Evolutionary conservation across 768 basidiomycete species (phyloP), one percentile per base, ranked within the genome.

Genomic region (Hypsizygus marmoreus): DNA sequence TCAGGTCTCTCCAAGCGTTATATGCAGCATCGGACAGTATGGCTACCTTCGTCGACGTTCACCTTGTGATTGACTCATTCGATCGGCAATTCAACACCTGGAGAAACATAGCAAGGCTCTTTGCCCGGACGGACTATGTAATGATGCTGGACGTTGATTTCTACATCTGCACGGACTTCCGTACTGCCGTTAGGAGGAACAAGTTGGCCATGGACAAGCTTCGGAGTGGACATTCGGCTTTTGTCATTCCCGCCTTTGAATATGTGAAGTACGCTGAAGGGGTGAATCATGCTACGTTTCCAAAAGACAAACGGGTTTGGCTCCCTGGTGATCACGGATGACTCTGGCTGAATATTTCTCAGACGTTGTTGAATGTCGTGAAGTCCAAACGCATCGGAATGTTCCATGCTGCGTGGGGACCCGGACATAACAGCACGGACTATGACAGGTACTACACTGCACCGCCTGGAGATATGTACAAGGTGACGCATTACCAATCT

Each of bases 91-190:
- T 95, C 73, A 95, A 95, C 64, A 82, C 88, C 17, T 94, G 91
- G 88, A 77, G 92, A 25, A 94, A 94, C 62, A 79, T 84, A 32
- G 92, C 91, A 3, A 81, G 92, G 31, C 71, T 91, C 40, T 90
- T 91, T 57, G 85, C 91, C 4, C 79, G 89, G 11, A 92, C 92
- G 6, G 80, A 87, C 52, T 90, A 81, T 54, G 79, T 93, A 46
- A 88, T 94, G 83, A 88, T 93, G 84, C 81, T 94, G 40, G 93
- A 95, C 61, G 85, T 94, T 50, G 91, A 94, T 63, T 93, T 95
- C 63, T 84, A 79, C 24, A 65, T 88, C 9, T 91, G 91, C 62
- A 92, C 92, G 36, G 82, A 90, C 67, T 89, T 91, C 64, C 76
- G 86, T 46, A 60, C 66, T 22, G 72, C 78, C 7, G 68, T 91